Percentiles rank a stretch among this genome's conserved stretches.
Evolutionary conservation across 352 stramenopile species (phyloP).

Genomic region (Globisporangium cylindrosporum): DNA sequence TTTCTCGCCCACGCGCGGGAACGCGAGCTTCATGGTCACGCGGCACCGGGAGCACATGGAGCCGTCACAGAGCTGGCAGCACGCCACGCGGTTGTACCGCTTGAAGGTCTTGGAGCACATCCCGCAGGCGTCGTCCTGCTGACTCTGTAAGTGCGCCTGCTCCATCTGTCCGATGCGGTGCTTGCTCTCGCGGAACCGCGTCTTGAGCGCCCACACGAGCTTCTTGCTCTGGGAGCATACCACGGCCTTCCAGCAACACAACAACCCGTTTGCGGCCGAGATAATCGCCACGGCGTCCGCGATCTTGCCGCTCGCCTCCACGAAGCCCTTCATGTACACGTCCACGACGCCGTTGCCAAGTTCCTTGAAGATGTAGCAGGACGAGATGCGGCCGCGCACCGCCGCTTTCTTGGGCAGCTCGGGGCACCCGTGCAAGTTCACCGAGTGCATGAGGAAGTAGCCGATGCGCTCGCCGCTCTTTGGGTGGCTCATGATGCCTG

Average conservation of each 20-base stretch:
- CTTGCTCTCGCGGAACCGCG: not conserved
- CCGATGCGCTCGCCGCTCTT: constrained; percentile 22
- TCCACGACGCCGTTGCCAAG: constrained; percentile 16
- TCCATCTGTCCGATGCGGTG: not conserved
- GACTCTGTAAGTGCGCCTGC: not conserved
- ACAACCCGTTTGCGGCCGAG: constrained; percentile 17
- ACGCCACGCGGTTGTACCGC: constrained; percentile 21
- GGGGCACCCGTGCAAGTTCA: constrained; percentile 35
- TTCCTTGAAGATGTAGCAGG: constrained; percentile 17
- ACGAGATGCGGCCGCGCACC: constrained; percentile 37
- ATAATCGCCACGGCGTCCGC: constrained; percentile 9
- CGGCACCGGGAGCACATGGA: constrained; percentile 37
- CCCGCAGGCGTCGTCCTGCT: constrained; percentile 5
- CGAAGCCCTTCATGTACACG: constrained; percentile 21
- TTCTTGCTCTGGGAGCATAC: constrained; percentile 23
- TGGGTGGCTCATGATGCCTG: constrained; percentile 26
- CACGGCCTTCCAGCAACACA: constrained; percentile 20
- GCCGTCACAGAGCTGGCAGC: constrained; percentile 30
- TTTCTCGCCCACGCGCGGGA: constrained; percentile 51
- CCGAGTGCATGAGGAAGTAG: constrained; percentile 64
- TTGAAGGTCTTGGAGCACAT: constrained; percentile 26
- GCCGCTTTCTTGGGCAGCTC: constrained; percentile 28
- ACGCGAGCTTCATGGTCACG: constrained; percentile 38
- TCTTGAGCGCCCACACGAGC: constrained; percentile 15
- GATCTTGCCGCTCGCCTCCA: constrained; percentile 16